Percentiles rank a stretch among this genome's conserved stretches.
Evolutionary conservation across 768 basidiomycete genomes (phyloP).

Genomic region (Multifurca ochricompacta): DNA sequence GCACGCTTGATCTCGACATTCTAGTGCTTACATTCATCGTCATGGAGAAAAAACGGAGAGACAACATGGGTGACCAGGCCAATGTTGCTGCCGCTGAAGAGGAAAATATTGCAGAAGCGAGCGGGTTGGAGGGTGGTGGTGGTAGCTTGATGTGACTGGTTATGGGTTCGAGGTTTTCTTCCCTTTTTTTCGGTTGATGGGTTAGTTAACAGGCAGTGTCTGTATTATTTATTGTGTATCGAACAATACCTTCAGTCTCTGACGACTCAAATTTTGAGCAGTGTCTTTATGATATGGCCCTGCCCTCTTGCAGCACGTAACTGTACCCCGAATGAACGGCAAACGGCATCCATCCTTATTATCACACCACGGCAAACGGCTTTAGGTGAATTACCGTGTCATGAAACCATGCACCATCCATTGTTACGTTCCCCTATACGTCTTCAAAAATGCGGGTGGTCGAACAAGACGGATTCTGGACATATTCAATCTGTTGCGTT

Average conservation of each 20-base stretch:
- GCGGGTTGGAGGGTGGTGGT: conserved; percentile 23
- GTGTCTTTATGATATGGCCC: too few relatives aligned
- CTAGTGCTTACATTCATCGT: conserved; percentile 48
- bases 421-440: too few relatives aligned
- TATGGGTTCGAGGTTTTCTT: not conserved
- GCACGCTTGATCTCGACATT: conserved; percentile 42
- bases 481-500: too few relatives aligned
- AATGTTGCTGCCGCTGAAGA: conserved; percentile 20
- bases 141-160: conserved; percentile 9
- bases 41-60: conserved; percentile 47
- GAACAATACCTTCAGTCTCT: not conserved
- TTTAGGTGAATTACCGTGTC: too few relatives aligned
- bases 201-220: not conserved
- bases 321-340: not conserved
- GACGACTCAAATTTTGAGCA: not conserved
- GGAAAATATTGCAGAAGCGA: conserved; percentile 21
- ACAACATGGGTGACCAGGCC: conserved; percentile 24
- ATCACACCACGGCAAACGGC: too few relatives aligned
- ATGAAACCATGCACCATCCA: too few relatives aligned
- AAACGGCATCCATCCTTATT: not conserved
- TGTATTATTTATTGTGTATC: not conserved
- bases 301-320: too few relatives aligned
- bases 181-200: not conserved
- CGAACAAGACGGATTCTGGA: too few relatives aligned
- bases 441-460: too few relatives aligned